Conservation (phyloP, 208 protist species). For the Leptomonas seymouri region DNA sequence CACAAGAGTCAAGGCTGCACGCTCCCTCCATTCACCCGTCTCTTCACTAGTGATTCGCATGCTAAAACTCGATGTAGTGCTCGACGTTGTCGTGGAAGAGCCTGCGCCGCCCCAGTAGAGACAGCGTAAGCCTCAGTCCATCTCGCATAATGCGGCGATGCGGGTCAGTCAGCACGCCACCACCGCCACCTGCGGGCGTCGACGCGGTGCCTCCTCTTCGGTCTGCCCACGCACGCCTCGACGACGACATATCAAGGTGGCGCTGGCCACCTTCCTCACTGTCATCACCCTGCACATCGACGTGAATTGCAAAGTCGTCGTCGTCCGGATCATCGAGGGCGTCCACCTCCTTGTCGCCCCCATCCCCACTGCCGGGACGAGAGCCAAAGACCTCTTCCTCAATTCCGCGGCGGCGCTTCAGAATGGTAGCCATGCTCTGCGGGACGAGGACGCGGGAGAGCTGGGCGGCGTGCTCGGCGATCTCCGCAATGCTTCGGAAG, state of each 20-base stretch:
- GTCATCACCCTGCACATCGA: conserved; percentile 44
- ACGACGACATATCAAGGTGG: background rate
- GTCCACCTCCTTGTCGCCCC: conserved; percentile 24
- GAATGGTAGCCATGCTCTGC: conserved; percentile 55
- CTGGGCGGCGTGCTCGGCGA: conserved; percentile 43
- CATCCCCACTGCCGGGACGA: background rate
- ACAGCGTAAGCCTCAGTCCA: conserved; percentile 60
- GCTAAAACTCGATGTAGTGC: conserved; percentile 75
- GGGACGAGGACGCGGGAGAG: conserved; percentile 53
- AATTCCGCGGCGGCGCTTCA: conserved; percentile 32
- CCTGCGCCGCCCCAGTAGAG: conserved; percentile 63
- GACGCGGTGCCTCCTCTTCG: background rate
- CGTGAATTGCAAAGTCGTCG: conserved; percentile 71
- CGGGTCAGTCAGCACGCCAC: conserved; percentile 29
- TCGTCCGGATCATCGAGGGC: conserved; percentile 36
- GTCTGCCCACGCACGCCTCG: conserved; percentile 22
- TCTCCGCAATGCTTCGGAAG: conserved; percentile 60
- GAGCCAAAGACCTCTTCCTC: conserved; percentile 26
- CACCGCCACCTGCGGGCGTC: background rate
- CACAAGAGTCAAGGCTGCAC: too few species aligned
- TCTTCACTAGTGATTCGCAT: too few species aligned
- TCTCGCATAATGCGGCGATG: conserved; percentile 51
- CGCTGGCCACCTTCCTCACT: conserved; percentile 1
- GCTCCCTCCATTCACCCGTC: conserved; percentile 1
- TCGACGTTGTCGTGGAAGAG: conserved; percentile 58